Evolutionary conservation across 495 filamentous ascomycete species (phyloP).

Genomic region (Bathelium albidoporum): DNA sequence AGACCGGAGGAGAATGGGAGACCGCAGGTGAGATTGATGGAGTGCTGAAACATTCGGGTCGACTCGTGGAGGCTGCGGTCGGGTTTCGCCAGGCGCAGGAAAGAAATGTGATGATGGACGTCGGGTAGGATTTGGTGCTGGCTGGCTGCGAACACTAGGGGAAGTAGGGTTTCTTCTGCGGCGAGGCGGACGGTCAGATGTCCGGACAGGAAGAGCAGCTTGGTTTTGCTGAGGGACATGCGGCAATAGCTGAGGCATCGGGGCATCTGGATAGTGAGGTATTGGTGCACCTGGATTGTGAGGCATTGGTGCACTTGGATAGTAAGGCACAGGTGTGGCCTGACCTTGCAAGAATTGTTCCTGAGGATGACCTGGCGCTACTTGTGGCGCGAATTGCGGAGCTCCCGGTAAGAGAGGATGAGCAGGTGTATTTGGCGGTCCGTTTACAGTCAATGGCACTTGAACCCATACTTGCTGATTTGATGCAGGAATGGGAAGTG

Average conservation of each 20-base stretch:
- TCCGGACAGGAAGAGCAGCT: too few species aligned
- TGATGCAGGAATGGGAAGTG: neutral
- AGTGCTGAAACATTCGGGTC: constrained; percentile 23
- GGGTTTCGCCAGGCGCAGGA: constrained; percentile 7
- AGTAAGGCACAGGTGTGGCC: neutral
- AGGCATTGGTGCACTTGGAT: too few species aligned
- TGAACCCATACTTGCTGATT: neutral
- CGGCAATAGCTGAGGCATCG: too few species aligned
- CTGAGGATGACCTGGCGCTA: neutral
- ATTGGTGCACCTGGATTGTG: too few species aligned
- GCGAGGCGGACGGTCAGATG: neutral
- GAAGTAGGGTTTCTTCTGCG: neutral
- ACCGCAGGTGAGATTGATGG: constrained; percentile 31
- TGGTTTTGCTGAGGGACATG: too few species aligned
- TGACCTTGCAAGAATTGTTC: neutral
- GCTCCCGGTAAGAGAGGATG: neutral
- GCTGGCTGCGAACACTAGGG: neutral
- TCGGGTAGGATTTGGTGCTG: constrained; percentile 7
- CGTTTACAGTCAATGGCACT: neutral
- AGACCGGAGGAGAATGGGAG: constrained; percentile 21
- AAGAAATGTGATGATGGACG: constrained; percentile 6
- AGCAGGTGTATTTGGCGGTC: neutral
- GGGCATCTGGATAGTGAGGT: too few species aligned
- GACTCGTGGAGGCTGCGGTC: constrained; percentile 25
- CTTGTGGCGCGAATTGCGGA: neutral